Conservation (phyloP, 805 yeast genomes). For the Wickerhamomyces sydowiorum region DNA sequence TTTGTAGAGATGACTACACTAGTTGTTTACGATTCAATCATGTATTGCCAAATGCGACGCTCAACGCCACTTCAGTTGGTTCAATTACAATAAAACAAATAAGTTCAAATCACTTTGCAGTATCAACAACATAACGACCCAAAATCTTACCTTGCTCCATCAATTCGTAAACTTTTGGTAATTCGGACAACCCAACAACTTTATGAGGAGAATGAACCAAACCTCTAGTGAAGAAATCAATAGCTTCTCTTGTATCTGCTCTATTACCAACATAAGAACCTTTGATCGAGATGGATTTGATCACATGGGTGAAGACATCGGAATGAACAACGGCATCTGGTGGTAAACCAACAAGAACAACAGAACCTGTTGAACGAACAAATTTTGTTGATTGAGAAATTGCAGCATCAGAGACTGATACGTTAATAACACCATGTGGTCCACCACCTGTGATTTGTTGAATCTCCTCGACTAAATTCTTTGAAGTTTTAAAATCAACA, state of each 20-base stretch:
- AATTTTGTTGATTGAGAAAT: conserved; percentile 40
- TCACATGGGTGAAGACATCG: conserved; percentile 44
- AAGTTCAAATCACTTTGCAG: conserved; percentile 25
- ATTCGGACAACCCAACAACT: conserved; percentile 46
- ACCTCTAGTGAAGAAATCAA: conserved; percentile 49
- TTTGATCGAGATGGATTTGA: conserved; percentile 40
- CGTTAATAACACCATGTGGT: conserved; percentile 64
- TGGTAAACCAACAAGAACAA: conserved; percentile 52
- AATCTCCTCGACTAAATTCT: conserved; percentile 40
- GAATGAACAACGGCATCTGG: conserved; percentile 45
- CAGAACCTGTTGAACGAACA: conserved; percentile 49
- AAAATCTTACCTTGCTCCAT: conserved; percentile 56
- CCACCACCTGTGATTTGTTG: conserved; percentile 47
- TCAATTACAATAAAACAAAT: background rate
- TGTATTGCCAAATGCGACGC: too few species aligned
- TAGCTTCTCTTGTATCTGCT: conserved; percentile 54
- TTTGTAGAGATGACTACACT: too few species aligned
- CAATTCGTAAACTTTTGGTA: conserved; percentile 41
- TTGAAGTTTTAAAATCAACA: conserved; percentile 43
- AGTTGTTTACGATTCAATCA: too few species aligned
- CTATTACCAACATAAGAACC: conserved; percentile 61
- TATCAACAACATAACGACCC: conserved; percentile 56
- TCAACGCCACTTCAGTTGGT: too few species aligned
- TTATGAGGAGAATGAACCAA: conserved; percentile 48
- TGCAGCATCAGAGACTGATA: conserved; percentile 45